A percentile compares a stretch with the other conserved stretches of the same genome.
These are phyloP conservation scores for Apiotrichum siamense DNA, from an alignment of 1,284 basidiomycete species.

Conservation along the genomic window DNA sequence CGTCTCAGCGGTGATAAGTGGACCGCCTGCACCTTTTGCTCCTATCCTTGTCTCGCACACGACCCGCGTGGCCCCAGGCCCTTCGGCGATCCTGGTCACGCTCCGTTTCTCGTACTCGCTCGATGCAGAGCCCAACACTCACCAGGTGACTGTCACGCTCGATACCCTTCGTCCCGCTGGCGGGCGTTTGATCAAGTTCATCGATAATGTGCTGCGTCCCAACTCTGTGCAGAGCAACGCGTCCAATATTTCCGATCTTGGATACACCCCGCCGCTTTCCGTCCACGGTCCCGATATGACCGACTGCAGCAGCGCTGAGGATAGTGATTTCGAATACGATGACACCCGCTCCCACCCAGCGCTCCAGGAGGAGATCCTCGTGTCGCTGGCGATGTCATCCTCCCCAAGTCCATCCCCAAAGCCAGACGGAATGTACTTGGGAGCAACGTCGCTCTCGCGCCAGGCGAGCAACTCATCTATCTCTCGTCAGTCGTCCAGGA, in stretches of 20 bases:
- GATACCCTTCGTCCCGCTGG: conserved; percentile 23
- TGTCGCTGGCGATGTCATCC: conserved; percentile 10
- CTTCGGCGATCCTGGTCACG: conserved; percentile 16
- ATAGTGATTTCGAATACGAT: conserved; percentile 29
- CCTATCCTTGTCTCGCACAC: conserved; percentile 10
- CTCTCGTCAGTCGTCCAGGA: not conserved
- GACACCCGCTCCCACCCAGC: conserved; percentile 17
- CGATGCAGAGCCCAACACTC: conserved; percentile 22
- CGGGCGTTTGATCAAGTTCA: conserved; percentile 16
- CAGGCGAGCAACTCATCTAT: not conserved
- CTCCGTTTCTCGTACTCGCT: conserved; percentile 29
- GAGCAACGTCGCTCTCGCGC: not conserved
- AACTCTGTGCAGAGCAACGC: not conserved
- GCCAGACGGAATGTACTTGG: no score
- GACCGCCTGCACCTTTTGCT: not conserved
- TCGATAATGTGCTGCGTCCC: conserved; percentile 15
- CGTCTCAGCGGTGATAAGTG: not conserved
- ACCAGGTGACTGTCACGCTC: conserved; percentile 22
- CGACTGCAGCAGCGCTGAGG: conserved; percentile 27
- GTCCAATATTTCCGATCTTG: not conserved
- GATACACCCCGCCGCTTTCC: not conserved
- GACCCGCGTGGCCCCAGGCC: conserved; percentile 1
- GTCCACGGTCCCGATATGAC: conserved; percentile 24
- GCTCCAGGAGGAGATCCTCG: conserved; percentile 24
- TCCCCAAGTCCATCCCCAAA: not conserved